Percentiles rank a stretch among this genome's conserved stretches.
phyloP scores from a whole-genome alignment of 371 early-diverging fungal species.

The Apophysomyces trapeziformis region DNA sequence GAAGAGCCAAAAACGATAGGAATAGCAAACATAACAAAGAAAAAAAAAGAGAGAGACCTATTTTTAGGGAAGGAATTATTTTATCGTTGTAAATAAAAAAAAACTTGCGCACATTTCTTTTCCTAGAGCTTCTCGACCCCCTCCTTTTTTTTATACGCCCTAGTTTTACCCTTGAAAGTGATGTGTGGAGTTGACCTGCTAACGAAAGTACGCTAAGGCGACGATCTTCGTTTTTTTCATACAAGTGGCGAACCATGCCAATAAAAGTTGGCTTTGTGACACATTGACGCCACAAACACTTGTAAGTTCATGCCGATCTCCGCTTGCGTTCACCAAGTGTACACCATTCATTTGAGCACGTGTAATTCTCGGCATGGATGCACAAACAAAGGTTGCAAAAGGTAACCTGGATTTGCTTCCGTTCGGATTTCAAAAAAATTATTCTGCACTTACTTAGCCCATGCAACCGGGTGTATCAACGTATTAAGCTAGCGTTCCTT shows the following conservation, averaged over 20 bases:
- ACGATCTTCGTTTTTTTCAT: background rate
- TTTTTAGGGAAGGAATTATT: conserved; percentile 8
- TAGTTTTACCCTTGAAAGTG: background rate
- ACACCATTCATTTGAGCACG: conserved; percentile 8
- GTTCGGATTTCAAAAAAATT: no score
- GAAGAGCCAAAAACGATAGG: no score
- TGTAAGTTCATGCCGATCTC: conserved; percentile 7
- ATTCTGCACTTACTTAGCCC: no score
- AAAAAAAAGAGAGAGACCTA: background rate
- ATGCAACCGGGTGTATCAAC: no score
- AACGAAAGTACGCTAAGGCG: background rate
- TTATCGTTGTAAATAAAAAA: conserved; percentile 8
- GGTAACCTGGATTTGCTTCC: no score
- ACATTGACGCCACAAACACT: conserved; percentile 4
- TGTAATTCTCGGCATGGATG: background rate
- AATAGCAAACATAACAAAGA: no score
- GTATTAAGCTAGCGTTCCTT: no score
- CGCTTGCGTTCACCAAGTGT: background rate
- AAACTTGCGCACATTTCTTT: conserved; percentile 3
- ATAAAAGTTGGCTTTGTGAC: conserved; percentile 9
- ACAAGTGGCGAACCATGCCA: conserved; percentile 1
- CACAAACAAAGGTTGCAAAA: background rate
- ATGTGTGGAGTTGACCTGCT: background rate
- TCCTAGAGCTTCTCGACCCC: background rate
- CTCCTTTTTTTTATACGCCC: background rate